Base-by-base conservation (phyloP, 768 basidiomycete genomes). In the Collybia nuda region DNA sequence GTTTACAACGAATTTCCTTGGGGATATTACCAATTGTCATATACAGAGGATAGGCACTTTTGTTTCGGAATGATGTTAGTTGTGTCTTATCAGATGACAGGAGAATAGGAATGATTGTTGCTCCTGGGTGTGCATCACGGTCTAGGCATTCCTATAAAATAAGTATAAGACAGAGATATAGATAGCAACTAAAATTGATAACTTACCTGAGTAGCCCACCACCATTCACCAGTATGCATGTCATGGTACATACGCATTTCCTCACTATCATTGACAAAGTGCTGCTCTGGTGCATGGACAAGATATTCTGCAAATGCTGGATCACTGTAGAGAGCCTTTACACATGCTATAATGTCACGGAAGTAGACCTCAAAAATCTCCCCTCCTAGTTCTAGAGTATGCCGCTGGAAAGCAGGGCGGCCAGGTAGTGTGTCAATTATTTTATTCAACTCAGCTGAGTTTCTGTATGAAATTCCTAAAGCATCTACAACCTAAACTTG, bases 221-320 rank as follows among this genome's bases (percentile, higher is more conserved):
- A 80, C 79, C 79, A 81, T 40, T 69, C 66, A 0, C 72, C 76
- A 0, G 75, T 79, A 37, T 77, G 65, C 68, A 79, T 71, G 40
- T 79, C 75, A 54, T 68, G 62, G 49, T 68, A 78, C 0, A 76
- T 14, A 0, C 66, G 51, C 0, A 50, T 38, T 1, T 40, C 65
- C 8, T 61, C 23, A 6, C 64, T 59, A 0, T 42, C 53, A 50
- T 74, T 69, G 0, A 53, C 32, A 48, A 67, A 78, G 40, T 76
- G 74, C 2, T 57, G 52, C 49, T 75, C 74, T 0, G 74, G 76
- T 1, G 48, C 51, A 45, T 71, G 61, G 2, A 62, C 50, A 0
- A 77, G 59, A 23, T 69, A 54, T 0, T 29, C 44, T 0, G 62
- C 51, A 56, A 70, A 69, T 17, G 72, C 60, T 0, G 68, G 62